A percentile compares a stretch with the other conserved stretches of the same genome.
These are phyloP conservation scores for Streptanthus diversifolius DNA, from an alignment of 345 rosid species.

Conservation along the genomic window DNA sequence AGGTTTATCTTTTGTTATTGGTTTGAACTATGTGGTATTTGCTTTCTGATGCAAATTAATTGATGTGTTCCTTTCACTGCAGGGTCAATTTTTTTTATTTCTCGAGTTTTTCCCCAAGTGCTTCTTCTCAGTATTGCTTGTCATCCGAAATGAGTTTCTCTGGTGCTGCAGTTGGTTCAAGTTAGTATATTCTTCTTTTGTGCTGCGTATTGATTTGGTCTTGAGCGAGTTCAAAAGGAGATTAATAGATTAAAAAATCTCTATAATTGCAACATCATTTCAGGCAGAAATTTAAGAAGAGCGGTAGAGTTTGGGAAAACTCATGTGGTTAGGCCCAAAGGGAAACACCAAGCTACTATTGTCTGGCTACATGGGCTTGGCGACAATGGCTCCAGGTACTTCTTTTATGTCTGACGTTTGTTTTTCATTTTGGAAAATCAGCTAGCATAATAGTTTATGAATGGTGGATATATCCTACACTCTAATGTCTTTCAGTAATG, in stretches of 20 bases:
- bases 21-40: background rate
- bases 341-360: slow-evolving; percentile 93
- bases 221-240: background rate
- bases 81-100: background rate
- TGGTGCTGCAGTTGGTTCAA: slow-evolving; percentile 66
- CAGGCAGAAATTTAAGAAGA: slow-evolving; percentile 56
- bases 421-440: background rate
- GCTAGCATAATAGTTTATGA: background rate
- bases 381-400: slow-evolving; percentile 88
- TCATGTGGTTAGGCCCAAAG: slow-evolving; percentile 90
- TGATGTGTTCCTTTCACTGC: background rate
- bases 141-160: slow-evolving; percentile 61
- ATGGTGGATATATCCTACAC: background rate
- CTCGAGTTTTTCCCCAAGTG: background rate
- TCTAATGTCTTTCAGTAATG: background rate
- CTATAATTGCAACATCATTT: slow-evolving; percentile 9
- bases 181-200: slow-evolving; percentile 37
- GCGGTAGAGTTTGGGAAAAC: slow-evolving; percentile 85
- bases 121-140: slow-evolving; percentile 6
- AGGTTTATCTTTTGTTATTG: background rate
- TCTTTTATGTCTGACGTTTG: background rate
- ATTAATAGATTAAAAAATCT: background rate
- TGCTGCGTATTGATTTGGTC: background rate
- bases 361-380: slow-evolving; percentile 99
- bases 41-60: background rate